These are phyloP conservation scores for Mucor racemosus DNA, from an alignment of 371 early-diverging fungal genomes.

Conservation along the genomic window DNA sequence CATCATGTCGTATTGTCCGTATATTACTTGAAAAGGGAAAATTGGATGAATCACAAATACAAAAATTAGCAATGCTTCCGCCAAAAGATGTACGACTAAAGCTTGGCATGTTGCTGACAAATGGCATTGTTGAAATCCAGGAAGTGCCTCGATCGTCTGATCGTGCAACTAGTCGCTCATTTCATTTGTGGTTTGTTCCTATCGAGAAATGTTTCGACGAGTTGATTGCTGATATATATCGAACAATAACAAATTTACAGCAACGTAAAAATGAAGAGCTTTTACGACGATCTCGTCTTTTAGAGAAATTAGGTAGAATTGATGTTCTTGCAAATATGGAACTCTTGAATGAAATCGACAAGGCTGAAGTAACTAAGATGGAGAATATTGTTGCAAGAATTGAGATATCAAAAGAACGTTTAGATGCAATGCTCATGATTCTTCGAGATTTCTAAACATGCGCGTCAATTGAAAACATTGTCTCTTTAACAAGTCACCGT, in stretches of 20 bases:
- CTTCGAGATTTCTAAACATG: constrained; percentile 63
- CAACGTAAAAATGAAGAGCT: constrained; percentile 69
- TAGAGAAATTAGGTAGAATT: constrained; percentile 76
- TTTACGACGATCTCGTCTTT: constrained; percentile 53
- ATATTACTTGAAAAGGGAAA: constrained; percentile 80
- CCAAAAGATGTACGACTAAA: constrained; percentile 71
- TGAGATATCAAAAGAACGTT: constrained; percentile 59
- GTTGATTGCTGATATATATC: constrained; percentile 64
- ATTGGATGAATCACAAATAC: constrained; percentile 77
- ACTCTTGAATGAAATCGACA: constrained; percentile 63
- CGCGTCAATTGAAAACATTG: background rate
- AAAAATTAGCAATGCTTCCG: constrained; percentile 78
- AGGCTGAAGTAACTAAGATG: constrained; percentile 54
- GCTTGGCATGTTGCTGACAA: constrained; percentile 62
- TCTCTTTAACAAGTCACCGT: background rate
- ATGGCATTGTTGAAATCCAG: constrained; percentile 76
- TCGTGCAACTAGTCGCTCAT: constrained; percentile 82
- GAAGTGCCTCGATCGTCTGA: constrained; percentile 82
- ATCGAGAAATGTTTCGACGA: constrained; percentile 62
- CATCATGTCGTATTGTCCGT: constrained; percentile 72
- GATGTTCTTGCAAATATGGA: constrained; percentile 70
- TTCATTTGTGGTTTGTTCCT: constrained; percentile 81
- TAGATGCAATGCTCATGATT: constrained; percentile 73
- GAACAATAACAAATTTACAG: constrained; percentile 69
- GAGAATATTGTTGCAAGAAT: constrained; percentile 57